Conservation (phyloP, 768 basidiomycete species). For the Calocera cornea region DNA sequence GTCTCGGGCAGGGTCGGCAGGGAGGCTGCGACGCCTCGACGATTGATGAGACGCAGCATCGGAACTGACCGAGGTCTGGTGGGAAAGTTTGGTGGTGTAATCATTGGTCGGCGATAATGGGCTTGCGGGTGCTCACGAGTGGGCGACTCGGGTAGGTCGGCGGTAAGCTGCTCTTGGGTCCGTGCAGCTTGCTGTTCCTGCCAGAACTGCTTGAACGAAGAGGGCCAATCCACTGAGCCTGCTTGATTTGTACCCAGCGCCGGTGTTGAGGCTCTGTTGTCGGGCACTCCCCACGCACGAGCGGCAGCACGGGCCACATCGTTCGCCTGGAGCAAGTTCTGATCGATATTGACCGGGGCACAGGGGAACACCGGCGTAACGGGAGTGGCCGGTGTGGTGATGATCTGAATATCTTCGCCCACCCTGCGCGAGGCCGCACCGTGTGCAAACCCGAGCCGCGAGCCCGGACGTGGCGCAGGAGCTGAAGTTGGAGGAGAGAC, state of each 20-base stretch:
- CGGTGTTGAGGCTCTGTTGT: neutral
- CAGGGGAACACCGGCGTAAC: neutral
- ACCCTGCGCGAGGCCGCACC: neutral
- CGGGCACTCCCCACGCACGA: neutral
- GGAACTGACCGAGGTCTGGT: neutral
- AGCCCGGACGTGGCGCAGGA: neutral
- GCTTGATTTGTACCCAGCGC: neutral
- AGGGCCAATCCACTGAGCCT: neutral
- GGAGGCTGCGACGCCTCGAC: neutral
- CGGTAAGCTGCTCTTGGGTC: neutral
- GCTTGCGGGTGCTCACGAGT: neutral
- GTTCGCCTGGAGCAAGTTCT: neutral
- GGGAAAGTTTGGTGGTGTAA: neutral
- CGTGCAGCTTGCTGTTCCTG: neutral
- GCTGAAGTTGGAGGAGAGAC: neutral
- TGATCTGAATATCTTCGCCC: neutral
- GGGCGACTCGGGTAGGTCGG: neutral
- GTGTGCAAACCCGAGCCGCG: neutral
- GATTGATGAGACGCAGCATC: neutral
- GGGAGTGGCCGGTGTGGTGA: neutral
- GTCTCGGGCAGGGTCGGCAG: neutral
- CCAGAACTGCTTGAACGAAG: conserved; percentile 6
- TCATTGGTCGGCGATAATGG: neutral
- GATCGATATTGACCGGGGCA: neutral
- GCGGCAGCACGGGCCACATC: neutral